Evolutionary conservation across 306 rosid species (phyloP).

Genomic region (Cucumis sativus): DNA sequence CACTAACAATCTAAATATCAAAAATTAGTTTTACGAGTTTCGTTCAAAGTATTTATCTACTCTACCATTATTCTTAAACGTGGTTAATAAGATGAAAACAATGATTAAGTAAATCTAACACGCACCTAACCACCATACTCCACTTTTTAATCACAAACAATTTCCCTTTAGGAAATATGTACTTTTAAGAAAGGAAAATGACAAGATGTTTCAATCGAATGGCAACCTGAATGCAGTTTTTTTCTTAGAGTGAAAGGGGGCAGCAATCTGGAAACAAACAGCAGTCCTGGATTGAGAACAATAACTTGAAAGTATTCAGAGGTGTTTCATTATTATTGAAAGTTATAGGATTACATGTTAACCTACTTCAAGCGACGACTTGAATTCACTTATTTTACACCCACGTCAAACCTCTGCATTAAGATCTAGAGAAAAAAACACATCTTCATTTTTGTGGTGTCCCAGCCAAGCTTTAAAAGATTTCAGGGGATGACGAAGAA

Average conservation of each 20-base stretch:
- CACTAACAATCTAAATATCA: too few relatives aligned
- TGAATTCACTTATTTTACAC: neutral
- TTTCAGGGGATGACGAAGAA: neutral
- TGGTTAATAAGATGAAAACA: too few relatives aligned
- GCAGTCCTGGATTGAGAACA: neutral
- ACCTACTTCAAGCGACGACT: neutral
- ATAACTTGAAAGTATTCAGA: neutral
- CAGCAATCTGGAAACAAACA: neutral
- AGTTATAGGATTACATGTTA: neutral
- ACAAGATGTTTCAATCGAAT: too few relatives aligned
- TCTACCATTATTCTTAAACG: too few relatives aligned
- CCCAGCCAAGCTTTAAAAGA: neutral
- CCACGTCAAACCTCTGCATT: neutral
- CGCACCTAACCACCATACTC: too few relatives aligned
- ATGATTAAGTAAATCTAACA: too few relatives aligned
- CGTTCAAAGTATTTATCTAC: too few relatives aligned
- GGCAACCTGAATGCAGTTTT: too few relatives aligned
- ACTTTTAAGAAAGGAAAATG: too few relatives aligned
- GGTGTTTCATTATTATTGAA: neutral
- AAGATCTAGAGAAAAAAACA: neutral
- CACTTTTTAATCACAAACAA: too few relatives aligned
- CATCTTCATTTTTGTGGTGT: neutral
- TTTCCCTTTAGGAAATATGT: too few relatives aligned
- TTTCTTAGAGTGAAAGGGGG: neutral
- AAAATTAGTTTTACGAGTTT: too few relatives aligned